phyloP scores from a whole-genome alignment of 2,329 filamentous ascomycete genomes.

The Fusarium robinianum region DNA sequence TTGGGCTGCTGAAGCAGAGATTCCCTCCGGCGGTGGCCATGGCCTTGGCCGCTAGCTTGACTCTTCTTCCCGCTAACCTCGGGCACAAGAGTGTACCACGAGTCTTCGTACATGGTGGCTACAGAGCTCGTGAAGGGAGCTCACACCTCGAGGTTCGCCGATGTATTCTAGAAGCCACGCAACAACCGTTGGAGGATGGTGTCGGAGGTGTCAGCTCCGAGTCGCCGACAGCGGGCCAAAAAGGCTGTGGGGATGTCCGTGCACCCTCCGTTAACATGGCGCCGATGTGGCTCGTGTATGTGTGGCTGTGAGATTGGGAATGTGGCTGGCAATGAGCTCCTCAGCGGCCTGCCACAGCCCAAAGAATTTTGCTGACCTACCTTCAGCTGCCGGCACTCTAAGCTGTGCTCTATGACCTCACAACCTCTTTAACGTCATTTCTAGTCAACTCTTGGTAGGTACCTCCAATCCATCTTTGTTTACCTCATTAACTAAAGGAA shows the following conservation, averaged over 20 bases:
- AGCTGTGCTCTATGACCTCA: constrained; percentile 36
- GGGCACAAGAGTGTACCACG: constrained; percentile 79
- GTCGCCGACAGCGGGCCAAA: constrained; percentile 34
- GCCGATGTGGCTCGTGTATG: constrained; percentile 22
- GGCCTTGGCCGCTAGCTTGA: constrained; percentile 48
- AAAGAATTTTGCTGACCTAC: constrained; percentile 38
- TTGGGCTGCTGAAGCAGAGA: constrained; percentile 71
- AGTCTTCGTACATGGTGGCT: constrained; percentile 75
- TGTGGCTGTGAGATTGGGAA: constrained; percentile 15
- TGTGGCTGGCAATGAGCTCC: constrained; percentile 8
- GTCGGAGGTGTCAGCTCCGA: constrained; percentile 40
- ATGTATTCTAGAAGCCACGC: constrained; percentile 38
- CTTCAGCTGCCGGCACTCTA: neutral
- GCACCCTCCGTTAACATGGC: constrained; percentile 15
- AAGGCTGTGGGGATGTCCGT: constrained; percentile 18
- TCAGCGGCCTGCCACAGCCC: constrained; percentile 25
- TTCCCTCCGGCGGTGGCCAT: constrained; percentile 67
- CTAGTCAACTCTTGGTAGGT: constrained; percentile 15
- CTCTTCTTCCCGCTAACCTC: constrained; percentile 59
- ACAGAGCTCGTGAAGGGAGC: constrained; percentile 24
- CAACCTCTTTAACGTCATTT: constrained; percentile 20
- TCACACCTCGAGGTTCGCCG: constrained; percentile 20
- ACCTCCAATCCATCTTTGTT: constrained; percentile 5
- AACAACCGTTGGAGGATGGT: constrained; percentile 31
- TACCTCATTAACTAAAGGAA: neutral